These are phyloP conservation scores for Citrus reticulata DNA, from an alignment of 345 rosid genomes.

Conservation along the genomic window DNA sequence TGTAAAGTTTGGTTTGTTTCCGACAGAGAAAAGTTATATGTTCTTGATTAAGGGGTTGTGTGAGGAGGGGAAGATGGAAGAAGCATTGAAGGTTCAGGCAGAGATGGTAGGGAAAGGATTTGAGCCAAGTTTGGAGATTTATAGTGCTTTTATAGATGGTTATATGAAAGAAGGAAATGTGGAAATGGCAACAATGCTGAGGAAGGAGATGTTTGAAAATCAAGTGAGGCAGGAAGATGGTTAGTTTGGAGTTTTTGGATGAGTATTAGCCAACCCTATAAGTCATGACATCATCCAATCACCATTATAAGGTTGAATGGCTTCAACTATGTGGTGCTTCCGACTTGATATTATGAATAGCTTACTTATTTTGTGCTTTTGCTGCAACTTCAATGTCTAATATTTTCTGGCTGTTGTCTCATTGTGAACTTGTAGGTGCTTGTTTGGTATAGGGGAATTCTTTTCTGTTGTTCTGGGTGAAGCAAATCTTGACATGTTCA, in stretches of 20 bases:
- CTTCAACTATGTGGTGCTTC: neutral
- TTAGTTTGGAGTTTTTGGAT: neutral
- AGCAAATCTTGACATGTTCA: neutral
- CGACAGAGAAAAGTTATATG: conserved; percentile 53
- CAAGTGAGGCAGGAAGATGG: conserved; percentile 23
- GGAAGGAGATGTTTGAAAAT: conserved; percentile 52
- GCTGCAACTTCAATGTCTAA: neutral
- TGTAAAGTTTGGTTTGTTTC: conserved; percentile 36
- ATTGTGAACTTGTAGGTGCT: neutral
- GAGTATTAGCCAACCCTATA: neutral
- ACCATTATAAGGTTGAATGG: neutral
- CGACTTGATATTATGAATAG: neutral
- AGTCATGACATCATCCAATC: neutral
- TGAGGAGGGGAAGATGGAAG: conserved; percentile 55
- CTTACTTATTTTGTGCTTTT: neutral
- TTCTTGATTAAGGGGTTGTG: conserved; percentile 57
- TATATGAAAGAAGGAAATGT: conserved; percentile 48
- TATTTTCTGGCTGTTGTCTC: neutral
- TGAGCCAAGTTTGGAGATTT: conserved; percentile 50
- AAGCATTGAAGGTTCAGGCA: conserved; percentile 72
- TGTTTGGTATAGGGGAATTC: neutral
- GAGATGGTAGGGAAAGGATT: conserved; percentile 85
- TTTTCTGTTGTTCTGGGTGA: neutral
- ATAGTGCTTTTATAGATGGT: conserved; percentile 58
- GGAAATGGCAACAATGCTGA: conserved; percentile 48